Base-by-base conservation (phyloP, 768 basidiomycete genomes). In the Ramaria rubella region DNA sequence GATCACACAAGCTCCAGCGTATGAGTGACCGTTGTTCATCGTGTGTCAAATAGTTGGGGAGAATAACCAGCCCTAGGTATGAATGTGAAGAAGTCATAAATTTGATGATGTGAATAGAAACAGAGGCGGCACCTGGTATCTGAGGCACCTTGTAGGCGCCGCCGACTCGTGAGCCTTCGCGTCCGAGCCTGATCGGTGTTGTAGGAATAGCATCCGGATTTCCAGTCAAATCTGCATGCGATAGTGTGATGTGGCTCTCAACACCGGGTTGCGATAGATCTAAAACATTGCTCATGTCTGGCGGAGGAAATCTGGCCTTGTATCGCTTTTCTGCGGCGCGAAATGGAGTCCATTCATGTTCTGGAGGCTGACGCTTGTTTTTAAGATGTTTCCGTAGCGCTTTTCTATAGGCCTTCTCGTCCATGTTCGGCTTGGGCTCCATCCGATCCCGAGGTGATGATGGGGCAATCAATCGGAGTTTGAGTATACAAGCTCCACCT, bases 11-110 rank as follows among this genome's bases (percentile, higher is more conserved):
- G 23, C 89, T 81, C 81, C 90, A 88, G 54, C 70, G 71, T 24
- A 90, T 76, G 4, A 97, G 78, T 1, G 76, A 67, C 23, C 82
- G 78, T 65, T 98, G 95, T 34, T 82, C 75, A 17, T 71, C 64
- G 0, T 71, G 71, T 1, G 83, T 73, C 17, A 96, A 64, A 64
- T 86, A 93, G 0, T 77, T 75, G 11, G 95, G 94, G 5, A 99
- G 70, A 21, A 96, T 68, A 19, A 97, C 86, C 26, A 97, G 81
- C 19, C 94, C 94, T 94, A n/a, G n/a, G n/a, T n/a, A n/a, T 65
- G 23, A 57, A 54, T 45, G 21, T 38, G 24, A 23, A 45, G 15
- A 23, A 14, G 49, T n/a, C n/a, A n/a, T n/a, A 33, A 43, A 34
- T n/a, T 14, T 40, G 57, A 52, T 29, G 46, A 57, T 14, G 9